Evolutionary conservation across 2,329 filamentous ascomycete species (phyloP).

Genomic region (Fusarium graminum): DNA sequence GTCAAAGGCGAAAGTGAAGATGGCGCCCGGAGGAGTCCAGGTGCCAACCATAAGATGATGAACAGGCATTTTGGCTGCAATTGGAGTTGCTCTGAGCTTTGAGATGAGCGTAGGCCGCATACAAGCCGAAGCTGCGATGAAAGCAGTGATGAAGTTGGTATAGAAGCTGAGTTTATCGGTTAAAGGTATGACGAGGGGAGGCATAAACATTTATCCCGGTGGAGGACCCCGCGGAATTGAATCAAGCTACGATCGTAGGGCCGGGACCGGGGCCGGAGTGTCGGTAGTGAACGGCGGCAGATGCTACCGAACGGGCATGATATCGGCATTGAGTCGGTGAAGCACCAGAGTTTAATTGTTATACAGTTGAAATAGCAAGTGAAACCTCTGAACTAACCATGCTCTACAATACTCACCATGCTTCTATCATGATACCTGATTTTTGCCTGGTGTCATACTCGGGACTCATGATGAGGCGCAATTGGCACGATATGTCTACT

Average conservation of each 20-base stretch:
- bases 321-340: constrained; percentile 1
- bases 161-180: background rate
- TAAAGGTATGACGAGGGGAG: constrained; percentile 12
- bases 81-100: constrained; percentile 32
- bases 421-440: constrained; percentile 18
- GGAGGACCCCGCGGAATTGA: constrained; percentile 31
- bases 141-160: background rate
- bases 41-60: constrained; percentile 94
- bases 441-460: background rate
- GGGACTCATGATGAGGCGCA: constrained; percentile 19
- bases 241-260: constrained; percentile 26
- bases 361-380: background rate
- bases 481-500: background rate
- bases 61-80: constrained; percentile 70
- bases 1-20: constrained; percentile 90
- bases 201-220: constrained; percentile 50
- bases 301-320: constrained; percentile 19
- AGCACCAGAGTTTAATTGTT: background rate
- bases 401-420: background rate
- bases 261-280: constrained; percentile 16
- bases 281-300: constrained; percentile 44
- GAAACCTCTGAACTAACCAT: background rate
- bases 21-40: constrained; percentile 89
- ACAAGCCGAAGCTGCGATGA: background rate
- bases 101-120: constrained; percentile 32